Base-by-base conservation (phyloP, 2,329 filamentous ascomycete genomes). In the Neopestalotiopsis sp. region DNA sequence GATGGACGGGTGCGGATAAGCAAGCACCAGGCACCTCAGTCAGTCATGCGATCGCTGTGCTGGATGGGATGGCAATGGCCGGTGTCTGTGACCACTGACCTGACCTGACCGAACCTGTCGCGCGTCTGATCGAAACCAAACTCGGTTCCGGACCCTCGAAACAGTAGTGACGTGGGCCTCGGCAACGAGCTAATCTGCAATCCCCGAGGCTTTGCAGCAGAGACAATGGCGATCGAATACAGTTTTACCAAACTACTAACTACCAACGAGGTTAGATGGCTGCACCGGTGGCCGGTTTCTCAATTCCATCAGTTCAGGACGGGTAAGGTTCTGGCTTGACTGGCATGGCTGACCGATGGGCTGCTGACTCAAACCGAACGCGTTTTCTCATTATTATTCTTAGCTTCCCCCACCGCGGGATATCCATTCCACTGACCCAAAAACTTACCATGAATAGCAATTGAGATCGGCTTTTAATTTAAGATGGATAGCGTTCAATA, bases 361-460 rank as follows among this genome's bases (percentile, higher is more conserved):
- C 3, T 38, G 34, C 34, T 38, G 34, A 38, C 34, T 38, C 34
- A 38, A 38, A 28, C 24, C 34, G 34, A 38, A 38, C 34, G 34
- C 34, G 34, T 38, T 10, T 10, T 10, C 34, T 38, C 10, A 10
- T 38, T 38, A 6, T 38, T 38, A 38, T 10, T 38, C 6, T 17
- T 52, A 24, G 45, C 9, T 52, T 7, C n/a, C 17, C 17, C 45
- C 45, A 52, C 45, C 20, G 20, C n/a, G 45, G 20, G 9, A 52
- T 45, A 38, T 7, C 34, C 34, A 38, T 10, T 10, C 34, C 34
- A 38, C 6, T 7, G 34, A 38, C 32, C 24, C 38, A 13, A 34
- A 62, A 34, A 67, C 9, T 60, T 67, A 30, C 65, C 65, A 28
- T 59, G 30, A 67, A 67, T 20, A 67, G 65, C 56, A 67, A 59